Evolutionary conservation across 1,139 yeast species (phyloP).

Genomic region (Magnusiomyces ingens): DNA sequence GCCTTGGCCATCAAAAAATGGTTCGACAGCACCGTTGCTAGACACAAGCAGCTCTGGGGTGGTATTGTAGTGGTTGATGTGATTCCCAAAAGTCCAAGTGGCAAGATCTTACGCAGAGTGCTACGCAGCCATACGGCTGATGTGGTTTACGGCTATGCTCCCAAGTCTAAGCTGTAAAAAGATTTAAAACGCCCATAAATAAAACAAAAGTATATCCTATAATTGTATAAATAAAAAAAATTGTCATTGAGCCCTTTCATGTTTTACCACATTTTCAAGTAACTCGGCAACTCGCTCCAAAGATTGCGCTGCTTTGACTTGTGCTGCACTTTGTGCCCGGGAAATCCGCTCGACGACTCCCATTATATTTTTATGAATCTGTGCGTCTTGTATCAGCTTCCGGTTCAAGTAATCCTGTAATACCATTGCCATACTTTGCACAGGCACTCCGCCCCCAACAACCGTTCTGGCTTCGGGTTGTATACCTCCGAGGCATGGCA

Average conservation of each 20-base stretch:
- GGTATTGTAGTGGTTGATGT: constrained; percentile 33
- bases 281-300: constrained; percentile 9
- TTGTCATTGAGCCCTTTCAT: no score
- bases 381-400: constrained; percentile 13
- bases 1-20: constrained; percentile 27
- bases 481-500: constrained; percentile 3
- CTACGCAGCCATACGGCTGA: constrained; percentile 26
- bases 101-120: constrained; percentile 35
- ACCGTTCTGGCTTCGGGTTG: no score
- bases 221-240: no score
- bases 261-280: background rate
- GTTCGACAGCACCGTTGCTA: constrained; percentile 34
- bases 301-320: constrained; percentile 9
- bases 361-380: constrained; percentile 10
- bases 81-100: constrained; percentile 36
- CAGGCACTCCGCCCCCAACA: no score
- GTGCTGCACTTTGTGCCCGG: constrained; percentile 11
- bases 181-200: background rate
- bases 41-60: constrained; percentile 37
- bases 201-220: no score
- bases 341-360: constrained; percentile 12
- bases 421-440: background rate
- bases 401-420: constrained; percentile 9
- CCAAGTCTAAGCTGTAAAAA: constrained; percentile 17
- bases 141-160: constrained; percentile 18